Conservation (phyloP, 805 yeast species). For the Wickerhamomyces alni region DNA sequence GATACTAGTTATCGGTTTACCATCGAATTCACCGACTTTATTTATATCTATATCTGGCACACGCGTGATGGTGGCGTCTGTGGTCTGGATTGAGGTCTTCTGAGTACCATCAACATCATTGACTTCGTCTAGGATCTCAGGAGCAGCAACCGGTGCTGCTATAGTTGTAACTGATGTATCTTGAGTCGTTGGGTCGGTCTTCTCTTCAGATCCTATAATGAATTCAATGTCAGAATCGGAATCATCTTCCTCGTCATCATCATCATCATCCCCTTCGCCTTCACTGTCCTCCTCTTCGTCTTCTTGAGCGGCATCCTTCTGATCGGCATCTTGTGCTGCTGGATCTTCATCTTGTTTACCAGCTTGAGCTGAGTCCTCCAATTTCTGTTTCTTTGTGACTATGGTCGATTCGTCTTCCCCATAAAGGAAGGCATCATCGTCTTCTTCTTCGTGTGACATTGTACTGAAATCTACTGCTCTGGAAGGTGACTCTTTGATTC, state of each 20-base stretch:
- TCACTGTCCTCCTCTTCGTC: background rate
- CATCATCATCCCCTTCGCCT: slow-evolving; percentile 10
- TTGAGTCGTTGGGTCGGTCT: slow-evolving; percentile 12
- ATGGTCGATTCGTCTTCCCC: slow-evolving; percentile 17
- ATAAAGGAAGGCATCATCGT: slow-evolving; percentile 54
- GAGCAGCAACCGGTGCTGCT: slow-evolving; percentile 24
- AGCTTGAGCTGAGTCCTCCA: slow-evolving; percentile 30
- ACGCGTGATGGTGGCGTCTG: slow-evolving; percentile 30
- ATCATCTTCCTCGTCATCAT: slow-evolving; percentile 26
- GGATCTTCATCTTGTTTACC: slow-evolving; percentile 19
- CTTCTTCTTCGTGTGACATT: slow-evolving; percentile 44
- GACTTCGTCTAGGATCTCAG: slow-evolving; percentile 29
- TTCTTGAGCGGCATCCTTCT: background rate
- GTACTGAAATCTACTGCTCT: background rate
- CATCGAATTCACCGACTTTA: slow-evolving; percentile 67
- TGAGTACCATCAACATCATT: slow-evolving; percentile 25
- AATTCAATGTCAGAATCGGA: slow-evolving; percentile 74
- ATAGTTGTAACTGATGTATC: slow-evolving; percentile 20
- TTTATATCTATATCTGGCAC: slow-evolving; percentile 58
- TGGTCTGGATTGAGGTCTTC: slow-evolving; percentile 22
- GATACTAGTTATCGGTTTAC: slow-evolving; percentile 75
- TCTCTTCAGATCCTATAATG: slow-evolving; percentile 50
- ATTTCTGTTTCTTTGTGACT: slow-evolving; percentile 7
- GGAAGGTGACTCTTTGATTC: background rate
- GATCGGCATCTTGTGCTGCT: slow-evolving; percentile 2